Evolutionary conservation across 768 basidiomycete species (phyloP), one percentile per base, ranked within the genome.

Genomic region (Russula earlei): DNA sequence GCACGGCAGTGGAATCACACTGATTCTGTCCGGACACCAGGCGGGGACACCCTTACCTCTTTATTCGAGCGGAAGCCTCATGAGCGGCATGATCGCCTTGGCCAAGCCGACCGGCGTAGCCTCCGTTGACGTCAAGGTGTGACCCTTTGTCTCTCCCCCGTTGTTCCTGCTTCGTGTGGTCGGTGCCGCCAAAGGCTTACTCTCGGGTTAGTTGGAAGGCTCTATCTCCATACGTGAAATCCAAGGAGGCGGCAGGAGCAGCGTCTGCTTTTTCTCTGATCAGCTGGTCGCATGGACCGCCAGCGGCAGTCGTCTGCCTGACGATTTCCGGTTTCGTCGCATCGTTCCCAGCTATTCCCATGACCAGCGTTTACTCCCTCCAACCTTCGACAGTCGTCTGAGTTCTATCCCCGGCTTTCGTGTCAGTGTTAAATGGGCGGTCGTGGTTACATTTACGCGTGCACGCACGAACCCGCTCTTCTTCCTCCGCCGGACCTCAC

Each of bases 301-400:
- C 12, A 4, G 29, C 42, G 5, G 29, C 42, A 31, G 27, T 19
- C 1, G 4, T 25, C 36, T 41, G 8, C 60, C 56, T 11, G 48
- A 45, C 48, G 52, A 58, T 14, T 27, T 58, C 36, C 42, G 47
- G 9, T 57, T 61, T 44, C 56, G 52, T 25, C 38, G 37, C 5
- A 4, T 36, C 24, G 9, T 58, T n/a, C 60, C 56, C 5, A 27
- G 43, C 9, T 25, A 19, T 1, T 33, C 31, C 17, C 14, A 11
- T 20, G 19, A 50, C 2, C 40, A 49, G 24, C 49, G 43, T 17
- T 27, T 61, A 10, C 56, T 61, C 8, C 60, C 60, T 0, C 47
- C 60, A 5, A 47, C 52, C 34, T 58, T 53, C 52, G 60, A 58
- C 22, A 56, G 51, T 19, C 51, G 60, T 3, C 22, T 57, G 43